A percentile compares a stretch with the other conserved stretches of the same genome.
phyloP scores from a whole-genome alignment of 495 filamentous ascomycete species.

The Chaetomidium leptoderma region DNA sequence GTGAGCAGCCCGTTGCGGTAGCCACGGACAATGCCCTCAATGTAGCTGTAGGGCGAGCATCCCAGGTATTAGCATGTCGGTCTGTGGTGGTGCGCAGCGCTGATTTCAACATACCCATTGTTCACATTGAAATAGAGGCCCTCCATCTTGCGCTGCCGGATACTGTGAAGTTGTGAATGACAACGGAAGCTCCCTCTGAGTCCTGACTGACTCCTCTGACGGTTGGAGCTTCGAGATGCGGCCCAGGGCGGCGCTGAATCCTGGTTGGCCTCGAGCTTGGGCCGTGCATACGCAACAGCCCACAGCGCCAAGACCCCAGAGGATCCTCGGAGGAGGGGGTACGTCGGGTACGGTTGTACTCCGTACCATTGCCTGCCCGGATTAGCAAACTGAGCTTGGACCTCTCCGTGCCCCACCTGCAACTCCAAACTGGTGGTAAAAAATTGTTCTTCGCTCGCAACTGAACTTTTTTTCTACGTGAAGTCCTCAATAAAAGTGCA shows the following conservation, averaged over 20 bases:
- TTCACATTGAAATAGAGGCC: conserved; percentile 95
- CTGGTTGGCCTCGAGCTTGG: conserved; percentile 5
- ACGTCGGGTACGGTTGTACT: neutral
- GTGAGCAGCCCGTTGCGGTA: conserved; percentile 94
- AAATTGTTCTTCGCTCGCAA: conserved; percentile 33
- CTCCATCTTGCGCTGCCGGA: conserved; percentile 61
- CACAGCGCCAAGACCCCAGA: neutral
- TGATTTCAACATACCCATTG: conserved; percentile 61
- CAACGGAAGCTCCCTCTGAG: no score
- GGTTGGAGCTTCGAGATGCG: conserved; percentile 23
- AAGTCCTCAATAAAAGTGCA: conserved; percentile 25
- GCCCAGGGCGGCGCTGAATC: conserved; percentile 13
- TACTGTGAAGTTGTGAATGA: conserved; percentile 14
- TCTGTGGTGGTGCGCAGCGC: conserved; percentile 8
- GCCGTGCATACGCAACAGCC: conserved; percentile 10
- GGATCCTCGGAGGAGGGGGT: neutral
- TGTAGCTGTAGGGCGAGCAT: conserved; percentile 55
- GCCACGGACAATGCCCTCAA: conserved; percentile 94
- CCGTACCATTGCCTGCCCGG: conserved; percentile 13
- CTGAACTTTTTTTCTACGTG: conserved; percentile 30
- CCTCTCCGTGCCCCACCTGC: conserved; percentile 23
- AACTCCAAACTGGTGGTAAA: conserved; percentile 33
- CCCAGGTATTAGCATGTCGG: conserved; percentile 30
- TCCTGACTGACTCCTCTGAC: conserved; percentile 13
- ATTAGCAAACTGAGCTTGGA: conserved; percentile 17